Evolutionary conservation across 1,139 yeast genomes (phyloP), one percentile per base, ranked within the genome.

Genomic region (Arxiozyma bovina): DNA sequence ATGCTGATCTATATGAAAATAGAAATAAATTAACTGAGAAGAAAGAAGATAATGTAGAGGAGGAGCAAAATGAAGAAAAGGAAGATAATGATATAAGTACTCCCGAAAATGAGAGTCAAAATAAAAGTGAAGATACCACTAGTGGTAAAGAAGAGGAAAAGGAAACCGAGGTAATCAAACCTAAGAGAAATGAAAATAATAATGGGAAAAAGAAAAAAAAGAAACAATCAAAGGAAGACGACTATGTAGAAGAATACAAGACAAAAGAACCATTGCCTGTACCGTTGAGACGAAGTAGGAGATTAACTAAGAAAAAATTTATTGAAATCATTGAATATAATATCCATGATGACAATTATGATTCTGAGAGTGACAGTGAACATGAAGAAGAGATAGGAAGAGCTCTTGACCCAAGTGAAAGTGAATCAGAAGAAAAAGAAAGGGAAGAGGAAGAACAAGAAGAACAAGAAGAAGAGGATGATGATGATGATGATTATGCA

Each of bases 121-220:
- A 27, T 27, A 27, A 27, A 27, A 11, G 8, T 27, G 11, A 27
- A 27, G 30, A 27, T 27, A 27, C 30, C 8, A 8, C 8, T 27
- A 27, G 30, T 27, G 11, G 2, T n/a, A 21, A 46, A 7, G 25
- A 52, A 60, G 58, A 57, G 54, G 22, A 27, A 53, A 69, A 27
- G 49, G 45, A 50, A 46, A 54, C 30, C 8, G 9, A 27, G 8
- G 8, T 7, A 27, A 7, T 27, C 8, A 7, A 27, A 27, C 30
- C 27, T 51, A 62, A 63, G 44, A 54, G 63, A 22, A 18, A 23
- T 22, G 55, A 59, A 40, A 27, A 45, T 61, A 55, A 45, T 50
- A 53, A 65, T 54, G 61, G 65, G 53, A 61, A 59, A 55, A 57
- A 22, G 38, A 50, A 70, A 67, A 53, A 41, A 42, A 42, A 18